Evolutionary conservation across 495 filamentous ascomycete genomes (phyloP).

Genomic region (Xylaria castorea): DNA sequence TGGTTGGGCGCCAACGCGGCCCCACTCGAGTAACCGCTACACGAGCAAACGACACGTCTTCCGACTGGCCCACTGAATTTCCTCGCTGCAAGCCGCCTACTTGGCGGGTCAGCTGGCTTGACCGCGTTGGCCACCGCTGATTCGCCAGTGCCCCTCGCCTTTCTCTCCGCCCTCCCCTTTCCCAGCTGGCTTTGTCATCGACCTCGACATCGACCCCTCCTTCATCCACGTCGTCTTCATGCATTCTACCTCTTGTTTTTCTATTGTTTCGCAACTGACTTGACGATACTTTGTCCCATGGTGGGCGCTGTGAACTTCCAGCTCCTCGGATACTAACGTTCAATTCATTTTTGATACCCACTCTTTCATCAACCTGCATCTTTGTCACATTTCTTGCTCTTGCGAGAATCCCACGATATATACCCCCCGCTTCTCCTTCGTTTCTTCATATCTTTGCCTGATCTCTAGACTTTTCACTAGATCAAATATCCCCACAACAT

Average conservation of each 20-base stretch:
- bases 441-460: neutral
- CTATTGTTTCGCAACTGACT: neutral
- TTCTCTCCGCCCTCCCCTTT: neutral
- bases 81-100: neutral
- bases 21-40: neutral
- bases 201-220: slow-evolving; percentile 1
- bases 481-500: slow-evolving; percentile 13
- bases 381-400: neutral
- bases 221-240: neutral
- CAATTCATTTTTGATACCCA: neutral
- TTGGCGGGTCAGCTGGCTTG: neutral
- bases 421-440: neutral
- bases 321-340: neutral
- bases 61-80: slow-evolving; percentile 5
- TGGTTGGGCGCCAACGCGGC: slow-evolving; percentile 21
- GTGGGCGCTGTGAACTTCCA: neutral
- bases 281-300: neutral
- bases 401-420: neutral
- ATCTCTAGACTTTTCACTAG: neutral
- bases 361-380: neutral
- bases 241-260: neutral
- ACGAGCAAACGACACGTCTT: slow-evolving; percentile 24
- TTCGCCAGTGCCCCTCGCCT: neutral
- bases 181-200: neutral
- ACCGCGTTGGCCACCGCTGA: neutral